phyloP scores from a whole-genome alignment of 495 filamentous ascomycete species.

The Penicillium nucicola region DNA sequence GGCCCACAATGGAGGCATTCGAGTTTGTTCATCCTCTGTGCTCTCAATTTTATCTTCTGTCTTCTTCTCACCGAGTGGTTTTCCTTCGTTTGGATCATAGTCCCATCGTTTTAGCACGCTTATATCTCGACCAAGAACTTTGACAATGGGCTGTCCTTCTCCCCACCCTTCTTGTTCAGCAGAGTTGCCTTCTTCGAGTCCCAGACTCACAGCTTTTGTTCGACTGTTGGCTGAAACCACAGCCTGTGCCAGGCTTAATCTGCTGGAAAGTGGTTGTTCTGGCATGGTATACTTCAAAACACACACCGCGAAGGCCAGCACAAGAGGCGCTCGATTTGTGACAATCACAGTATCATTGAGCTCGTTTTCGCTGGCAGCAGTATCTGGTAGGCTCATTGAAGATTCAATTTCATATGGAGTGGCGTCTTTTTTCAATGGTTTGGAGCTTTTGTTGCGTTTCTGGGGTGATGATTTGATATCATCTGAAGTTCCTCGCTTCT shows the following conservation, averaged over 20 bases:
- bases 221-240: slow-evolving; percentile 75
- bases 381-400: slow-evolving; percentile 59
- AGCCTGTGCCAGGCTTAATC: slow-evolving; percentile 74
- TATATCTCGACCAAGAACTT: slow-evolving; percentile 68
- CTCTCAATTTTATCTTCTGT: slow-evolving; percentile 10
- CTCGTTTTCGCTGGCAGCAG: slow-evolving; percentile 51
- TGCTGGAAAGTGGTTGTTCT: slow-evolving; percentile 75
- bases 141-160: slow-evolving; percentile 67
- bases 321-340: slow-evolving; percentile 78
- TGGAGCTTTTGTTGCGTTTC: slow-evolving; percentile 18
- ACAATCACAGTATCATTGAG: slow-evolving; percentile 55
- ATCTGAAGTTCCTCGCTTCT: slow-evolving; percentile 46
- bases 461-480: slow-evolving; percentile 29
- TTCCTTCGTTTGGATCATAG: slow-evolving; percentile 60
- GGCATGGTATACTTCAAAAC: slow-evolving; percentile 77
- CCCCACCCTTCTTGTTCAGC: slow-evolving; percentile 73
- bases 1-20: slow-evolving; percentile 64
- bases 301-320: slow-evolving; percentile 74
- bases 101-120: slow-evolving; percentile 72
- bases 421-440: slow-evolving; percentile 10
- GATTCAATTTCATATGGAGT: slow-evolving; percentile 63
- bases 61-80: slow-evolving; percentile 15
- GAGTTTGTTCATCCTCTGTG: slow-evolving; percentile 7
- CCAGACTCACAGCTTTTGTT: slow-evolving; percentile 70
- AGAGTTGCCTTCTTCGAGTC: slow-evolving; percentile 61